Percentiles rank a stretch among this genome's conserved stretches.
Conservation (phyloP, 2,329 filamentous ascomycete species). For the Mollisia scopiformis region DNA sequence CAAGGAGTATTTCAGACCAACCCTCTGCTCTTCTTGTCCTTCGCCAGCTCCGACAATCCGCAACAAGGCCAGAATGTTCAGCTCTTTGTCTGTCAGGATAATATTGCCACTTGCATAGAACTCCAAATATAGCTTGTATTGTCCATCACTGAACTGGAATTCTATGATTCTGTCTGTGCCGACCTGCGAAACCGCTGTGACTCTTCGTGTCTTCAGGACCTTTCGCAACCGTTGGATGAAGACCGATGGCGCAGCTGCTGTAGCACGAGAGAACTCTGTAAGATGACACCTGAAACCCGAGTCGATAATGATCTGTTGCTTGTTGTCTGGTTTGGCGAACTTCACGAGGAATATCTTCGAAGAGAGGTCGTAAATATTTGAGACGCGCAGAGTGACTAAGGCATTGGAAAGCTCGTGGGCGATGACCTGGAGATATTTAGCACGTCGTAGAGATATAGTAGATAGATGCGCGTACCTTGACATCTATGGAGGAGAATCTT, state of each 20-base stretch:
- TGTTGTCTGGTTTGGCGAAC: constrained; percentile 86
- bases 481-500: constrained; percentile 77
- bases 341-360: constrained; percentile 95
- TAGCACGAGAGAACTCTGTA: constrained; percentile 86
- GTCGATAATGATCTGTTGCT: constrained; percentile 90
- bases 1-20: constrained; percentile 78
- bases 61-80: constrained; percentile 80
- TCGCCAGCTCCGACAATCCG: constrained; percentile 80
- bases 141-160: constrained; percentile 88
- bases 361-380: constrained; percentile 95
- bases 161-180: constrained; percentile 94
- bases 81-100: constrained; percentile 82
- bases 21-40: constrained; percentile 79
- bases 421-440: constrained; percentile 67
- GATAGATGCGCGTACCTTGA: constrained; percentile 55
- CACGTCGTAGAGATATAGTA: not conserved
- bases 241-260: constrained; percentile 78
- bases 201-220: constrained; percentile 81
- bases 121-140: constrained; percentile 86
- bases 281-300: constrained; percentile 95
- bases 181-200: constrained; percentile 81
- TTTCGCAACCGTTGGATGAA: constrained; percentile 89
- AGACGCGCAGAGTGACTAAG: constrained; percentile 78
- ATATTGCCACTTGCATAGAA: constrained; percentile 97
- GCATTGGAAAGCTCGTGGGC: constrained; percentile 84